These are phyloP conservation scores for Wolfiporia cocos DNA, from an alignment of 1,284 basidiomycete genomes.

Conservation along the genomic window DNA sequence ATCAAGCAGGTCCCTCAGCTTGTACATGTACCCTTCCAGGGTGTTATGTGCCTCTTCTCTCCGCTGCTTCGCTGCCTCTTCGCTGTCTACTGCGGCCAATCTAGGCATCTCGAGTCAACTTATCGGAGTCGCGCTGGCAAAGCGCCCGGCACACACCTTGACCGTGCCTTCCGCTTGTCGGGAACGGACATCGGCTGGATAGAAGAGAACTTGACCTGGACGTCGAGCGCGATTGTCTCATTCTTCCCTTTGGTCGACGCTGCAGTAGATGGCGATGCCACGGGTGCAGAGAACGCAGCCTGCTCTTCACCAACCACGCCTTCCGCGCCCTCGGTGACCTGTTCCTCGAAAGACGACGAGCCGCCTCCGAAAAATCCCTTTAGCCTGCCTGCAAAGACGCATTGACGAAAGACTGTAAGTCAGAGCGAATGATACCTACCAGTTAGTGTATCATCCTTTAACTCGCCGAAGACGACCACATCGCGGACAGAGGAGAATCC, in stretches of 20 bases:
- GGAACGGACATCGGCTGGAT: conserved; percentile 66
- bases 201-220: conserved; percentile 57
- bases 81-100: conserved; percentile 71
- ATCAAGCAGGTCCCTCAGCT: conserved; percentile 78
- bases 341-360: conserved; percentile 28
- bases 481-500: conserved; percentile 79
- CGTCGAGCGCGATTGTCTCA: conserved; percentile 56
- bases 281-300: conserved; percentile 16
- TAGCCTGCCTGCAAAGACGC: conserved; percentile 53
- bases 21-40: conserved; percentile 91
- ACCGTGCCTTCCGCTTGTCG: conserved; percentile 66
- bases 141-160: conserved; percentile 64
- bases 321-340: conserved; percentile 12
- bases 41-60: conserved; percentile 90
- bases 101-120: conserved; percentile 35
- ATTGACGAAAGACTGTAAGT: conserved; percentile 9
- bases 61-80: conserved; percentile 72
- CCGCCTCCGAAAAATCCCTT: conserved; percentile 79
- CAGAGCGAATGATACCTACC: conserved; percentile 34
- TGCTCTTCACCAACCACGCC: conserved; percentile 14
- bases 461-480: conserved; percentile 67
- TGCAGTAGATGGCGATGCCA: conserved; percentile 16
- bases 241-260: conserved; percentile 34
- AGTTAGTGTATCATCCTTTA: conserved; percentile 72
- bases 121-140: conserved; percentile 6